Evolutionary conservation across 2,329 filamentous ascomycete species (phyloP), one percentile per base, ranked within the genome.

Genomic region (Neofusicoccum parvum): DNA sequence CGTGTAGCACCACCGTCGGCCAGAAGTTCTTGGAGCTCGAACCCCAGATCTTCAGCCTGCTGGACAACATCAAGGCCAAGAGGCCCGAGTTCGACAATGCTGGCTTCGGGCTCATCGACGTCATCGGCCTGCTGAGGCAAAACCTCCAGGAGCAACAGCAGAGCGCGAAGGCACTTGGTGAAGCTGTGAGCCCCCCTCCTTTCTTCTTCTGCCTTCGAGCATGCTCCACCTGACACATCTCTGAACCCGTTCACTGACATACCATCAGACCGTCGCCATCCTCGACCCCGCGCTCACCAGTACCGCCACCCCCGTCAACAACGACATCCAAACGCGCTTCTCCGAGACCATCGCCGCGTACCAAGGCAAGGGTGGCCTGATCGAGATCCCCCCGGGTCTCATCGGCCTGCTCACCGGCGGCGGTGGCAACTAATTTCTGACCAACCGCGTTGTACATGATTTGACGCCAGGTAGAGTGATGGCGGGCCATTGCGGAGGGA

Each of bases 1-100:
- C 10, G n/a, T 7, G 3, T 4, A 64, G 60, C 5, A 45, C 60
- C 23, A 64, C 60, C 6, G 60, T 64, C 1, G 60, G 60, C 39
- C 49, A 51, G 23, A 50, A 64, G 36, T 53, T 64, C 37, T 10
- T 64, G 5, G 6, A 45, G 3, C 49, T 64, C 2, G 37, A 64
- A 6, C 60, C 60, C 5, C 48, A 64, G 27, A 64, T 64, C 15
- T 43, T 53, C n/a, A 54, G 48, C 23, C 27, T 64, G 23, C 39
- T 64, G 20, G 60, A 45, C 48, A 64, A 64, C 37, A 53, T 64
- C 49, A 64, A 48, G 27, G 32, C 45, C 39, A 64, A 64, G 60
- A 14, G 43, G 5, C 49, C 60, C 5, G 49, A 64, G 11, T 45
- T 53, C 12, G 5, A 64, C 12, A 64, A 54, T 9, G 60, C 60